Evolutionary conservation across 345 rosid species (phyloP).

Genomic region (Theobroma cacao): DNA sequence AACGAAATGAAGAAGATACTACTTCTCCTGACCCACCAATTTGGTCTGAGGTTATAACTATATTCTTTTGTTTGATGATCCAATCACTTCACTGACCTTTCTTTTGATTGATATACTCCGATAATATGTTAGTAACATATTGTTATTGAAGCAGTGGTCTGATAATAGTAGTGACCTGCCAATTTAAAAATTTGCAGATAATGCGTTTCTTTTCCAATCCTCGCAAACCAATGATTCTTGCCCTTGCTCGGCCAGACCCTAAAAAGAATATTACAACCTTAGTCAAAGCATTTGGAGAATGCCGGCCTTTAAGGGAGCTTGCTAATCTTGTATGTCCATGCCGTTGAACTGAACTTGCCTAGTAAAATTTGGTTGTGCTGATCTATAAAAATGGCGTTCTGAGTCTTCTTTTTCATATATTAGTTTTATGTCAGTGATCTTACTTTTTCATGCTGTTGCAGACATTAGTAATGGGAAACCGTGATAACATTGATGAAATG

Average conservation of each 20-base stretch:
- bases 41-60: slow-evolving; percentile 68
- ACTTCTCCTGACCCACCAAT: slow-evolving; percentile 69
- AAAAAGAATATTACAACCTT: slow-evolving; percentile 76
- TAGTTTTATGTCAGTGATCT: neutral
- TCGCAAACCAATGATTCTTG: slow-evolving; percentile 80
- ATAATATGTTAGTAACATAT: neutral
- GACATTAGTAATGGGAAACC: slow-evolving; percentile 81
- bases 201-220: slow-evolving; percentile 84
- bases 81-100: neutral
- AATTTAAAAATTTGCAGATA: slow-evolving; percentile 44
- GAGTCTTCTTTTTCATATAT: slow-evolving; percentile 3
- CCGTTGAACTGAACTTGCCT: neutral
- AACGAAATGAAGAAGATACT: slow-evolving; percentile 53
- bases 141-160: neutral
- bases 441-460: slow-evolving; percentile 27
- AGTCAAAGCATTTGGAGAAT: slow-evolving; percentile 89
- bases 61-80: slow-evolving; percentile 1
- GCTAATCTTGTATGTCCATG: slow-evolving; percentile 64
- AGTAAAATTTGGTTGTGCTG: neutral
- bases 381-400: neutral
- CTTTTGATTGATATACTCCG: neutral
- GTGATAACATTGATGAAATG: slow-evolving; percentile 75
- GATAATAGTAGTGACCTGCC: neutral
- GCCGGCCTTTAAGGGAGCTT: slow-evolving; percentile 66
- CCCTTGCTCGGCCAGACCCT: slow-evolving; percentile 88